phyloP scores from a whole-genome alignment of 768 basidiomycete genomes.

The Tricholoma furcatifolium region DNA sequence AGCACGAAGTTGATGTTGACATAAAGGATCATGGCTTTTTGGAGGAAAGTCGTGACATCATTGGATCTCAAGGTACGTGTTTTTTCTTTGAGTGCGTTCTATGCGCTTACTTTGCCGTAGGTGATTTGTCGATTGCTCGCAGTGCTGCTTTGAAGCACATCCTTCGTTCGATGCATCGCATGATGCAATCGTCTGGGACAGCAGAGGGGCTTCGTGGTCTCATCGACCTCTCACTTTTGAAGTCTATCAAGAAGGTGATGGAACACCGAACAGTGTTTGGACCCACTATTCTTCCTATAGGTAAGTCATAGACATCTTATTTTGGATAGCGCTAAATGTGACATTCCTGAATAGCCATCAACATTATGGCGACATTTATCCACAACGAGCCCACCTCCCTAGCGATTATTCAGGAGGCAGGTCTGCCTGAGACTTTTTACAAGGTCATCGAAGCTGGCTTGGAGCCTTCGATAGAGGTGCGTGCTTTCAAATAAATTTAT shows the following conservation, averaged over 20 bases:
- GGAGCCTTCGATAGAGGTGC: slow-evolving; percentile 85
- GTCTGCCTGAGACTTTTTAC: slow-evolving; percentile 88
- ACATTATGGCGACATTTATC: slow-evolving; percentile 94
- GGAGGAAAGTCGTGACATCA: slow-evolving; percentile 41
- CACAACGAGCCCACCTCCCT: slow-evolving; percentile 98
- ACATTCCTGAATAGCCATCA: slow-evolving; percentile 61
- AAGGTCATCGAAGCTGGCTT: slow-evolving; percentile 79
- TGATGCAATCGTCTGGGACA: slow-evolving; percentile 96
- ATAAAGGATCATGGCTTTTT: slow-evolving; percentile 54
- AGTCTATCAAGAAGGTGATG: slow-evolving; percentile 86
- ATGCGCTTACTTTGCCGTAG: slow-evolving; percentile 30
- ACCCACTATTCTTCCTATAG: slow-evolving; percentile 78
- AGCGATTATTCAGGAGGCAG: slow-evolving; percentile 87
- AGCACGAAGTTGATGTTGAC: slow-evolving; percentile 71
- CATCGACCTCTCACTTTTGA: slow-evolving; percentile 85
- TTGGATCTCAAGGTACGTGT: slow-evolving; percentile 50
- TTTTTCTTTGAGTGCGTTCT: neutral
- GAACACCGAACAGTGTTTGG: slow-evolving; percentile 83
- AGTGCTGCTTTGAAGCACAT: slow-evolving; percentile 87
- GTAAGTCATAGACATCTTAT: slow-evolving; percentile 39
- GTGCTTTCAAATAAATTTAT: neutral
- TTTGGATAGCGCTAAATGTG: slow-evolving; percentile 8
- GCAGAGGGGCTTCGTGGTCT: slow-evolving; percentile 93
- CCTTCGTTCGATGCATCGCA: slow-evolving; percentile 88
- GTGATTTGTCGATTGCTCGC: slow-evolving; percentile 70